Conservation (phyloP, 441 rosid species). For the California macrophylla region DNA sequence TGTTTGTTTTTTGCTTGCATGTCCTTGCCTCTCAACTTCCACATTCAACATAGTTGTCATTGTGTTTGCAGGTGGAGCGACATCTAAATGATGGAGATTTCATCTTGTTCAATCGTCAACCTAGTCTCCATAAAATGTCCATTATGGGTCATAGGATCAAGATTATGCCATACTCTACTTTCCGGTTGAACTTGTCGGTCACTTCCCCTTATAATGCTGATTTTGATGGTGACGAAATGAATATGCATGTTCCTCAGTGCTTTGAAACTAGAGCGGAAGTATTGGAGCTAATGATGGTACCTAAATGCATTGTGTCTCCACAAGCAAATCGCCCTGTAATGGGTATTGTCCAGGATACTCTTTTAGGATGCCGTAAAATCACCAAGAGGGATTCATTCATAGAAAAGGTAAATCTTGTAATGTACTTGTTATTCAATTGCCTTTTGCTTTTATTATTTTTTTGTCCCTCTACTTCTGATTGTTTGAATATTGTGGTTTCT, state of each 20-base stretch:
- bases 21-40: neutral
- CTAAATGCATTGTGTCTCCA: slow-evolving; percentile 93
- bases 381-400: slow-evolving; percentile 98
- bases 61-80: slow-evolving; percentile 76
- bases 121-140: slow-evolving; percentile 98
- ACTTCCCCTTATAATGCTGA: slow-evolving; percentile 99
- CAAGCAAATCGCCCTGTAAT: slow-evolving; percentile 96
- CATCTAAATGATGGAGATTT: slow-evolving; percentile 93
- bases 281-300: slow-evolving; percentile 96
- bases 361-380: slow-evolving; percentile 92
- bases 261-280: slow-evolving; percentile 96
- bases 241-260: slow-evolving; percentile 97
- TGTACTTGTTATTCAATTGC: neutral
- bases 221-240: slow-evolving; percentile 99
- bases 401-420: slow-evolving; percentile 54
- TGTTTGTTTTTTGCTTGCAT: neutral
- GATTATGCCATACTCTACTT: slow-evolving; percentile 98
- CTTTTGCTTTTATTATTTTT: neutral
- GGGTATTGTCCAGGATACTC: slow-evolving; percentile 99
- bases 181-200: slow-evolving; percentile 83
- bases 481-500: slow-evolving; percentile 10
- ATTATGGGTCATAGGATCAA: slow-evolving; percentile 97
- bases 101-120: slow-evolving; percentile 93
- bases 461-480: neutral
- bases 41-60: slow-evolving; percentile 10